Evolutionary conservation across 495 filamentous ascomycete species (phyloP), one percentile per base, ranked within the genome.

Genomic region (Penicillium roqueforti): DNA sequence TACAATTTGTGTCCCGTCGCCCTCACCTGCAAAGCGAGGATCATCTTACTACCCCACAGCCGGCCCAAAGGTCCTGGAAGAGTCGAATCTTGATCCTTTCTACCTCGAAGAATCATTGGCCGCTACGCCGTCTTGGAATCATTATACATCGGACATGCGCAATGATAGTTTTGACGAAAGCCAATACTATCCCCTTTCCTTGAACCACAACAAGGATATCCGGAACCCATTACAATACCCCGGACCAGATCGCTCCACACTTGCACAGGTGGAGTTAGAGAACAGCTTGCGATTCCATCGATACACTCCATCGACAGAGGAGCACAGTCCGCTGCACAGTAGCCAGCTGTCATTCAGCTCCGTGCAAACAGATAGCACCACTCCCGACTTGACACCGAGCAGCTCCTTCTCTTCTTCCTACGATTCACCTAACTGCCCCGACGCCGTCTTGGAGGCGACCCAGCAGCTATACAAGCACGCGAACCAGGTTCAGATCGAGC

Each of bases 331-430:
- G 13, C 26, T 61, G 3, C 66, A 71, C 51, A 62, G 67, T 26
- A 70, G 65, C 23, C 69, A 76, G 25, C 45, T 57, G 23, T 76
- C 73, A 1, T 75, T 69, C 54, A 71, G 70, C 57, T 76, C 73
- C 1, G 60, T 68, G 1, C 59, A 70, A 1, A 67, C 69, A 9
- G 70, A 73, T 31, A 59, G 47, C 22, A 62, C 58, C 4, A 71
- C 68, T 1, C 74, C 74, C 1, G 70, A 77, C 36, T 51, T 77
- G 47, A 77, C 71, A 0, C 74, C 74, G 0, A 77, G 73, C 61
- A 76, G 68, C 54, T 77, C 74, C 1, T 76, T 77, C 57, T 76
- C 74, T 32, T 77, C 74, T 0, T 63, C 67, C 16, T 70, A 73
- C 38, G 74, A 71, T 1, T 58, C 62, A 14, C 57, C 68, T 9